A percentile compares a stretch with the other conserved stretches of the same genome.
Evolutionary conservation across 2,329 filamentous ascomycete species (phyloP).

Genomic region (Monilinia fructigena): DNA sequence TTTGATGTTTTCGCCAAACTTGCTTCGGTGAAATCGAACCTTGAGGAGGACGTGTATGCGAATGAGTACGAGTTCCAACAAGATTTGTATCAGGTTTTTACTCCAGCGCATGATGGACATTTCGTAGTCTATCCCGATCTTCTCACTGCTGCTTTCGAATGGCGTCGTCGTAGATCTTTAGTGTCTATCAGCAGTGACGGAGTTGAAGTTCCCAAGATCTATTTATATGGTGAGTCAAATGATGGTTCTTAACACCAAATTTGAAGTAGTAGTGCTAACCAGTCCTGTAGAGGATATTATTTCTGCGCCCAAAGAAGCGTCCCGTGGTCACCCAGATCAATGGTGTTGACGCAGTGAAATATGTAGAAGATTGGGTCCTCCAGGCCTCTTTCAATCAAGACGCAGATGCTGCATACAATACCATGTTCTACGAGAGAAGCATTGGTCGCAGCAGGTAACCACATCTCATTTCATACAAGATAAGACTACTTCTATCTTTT

Average conservation of each 20-base stretch:
- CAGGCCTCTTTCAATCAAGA: constrained; percentile 43
- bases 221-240: constrained; percentile 46
- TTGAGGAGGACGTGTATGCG: constrained; percentile 43
- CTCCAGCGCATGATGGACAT: constrained; percentile 63
- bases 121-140: constrained; percentile 56
- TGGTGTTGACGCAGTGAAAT: constrained; percentile 52
- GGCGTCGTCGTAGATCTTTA: constrained; percentile 48
- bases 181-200: constrained; percentile 63
- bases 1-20: constrained; percentile 50
- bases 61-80: constrained; percentile 56
- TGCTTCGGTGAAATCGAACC: constrained; percentile 47
- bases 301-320: constrained; percentile 44
- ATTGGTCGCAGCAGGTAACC: constrained; percentile 29
- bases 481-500: not conserved
- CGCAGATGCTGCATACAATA: constrained; percentile 45
- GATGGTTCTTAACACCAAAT: not conserved
- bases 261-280: not conserved
- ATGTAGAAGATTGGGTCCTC: constrained; percentile 48
- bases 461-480: not conserved
- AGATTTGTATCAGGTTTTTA: constrained; percentile 53
- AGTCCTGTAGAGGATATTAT: constrained; percentile 44
- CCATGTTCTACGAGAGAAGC: constrained; percentile 44
- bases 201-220: constrained; percentile 56
- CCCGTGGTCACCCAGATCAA: constrained; percentile 56
- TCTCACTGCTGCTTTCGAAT: constrained; percentile 53